These are phyloP conservation scores for Aspergillaceae sp. DNA, from an alignment of 2,329 filamentous ascomycete species.

Conservation along the genomic window DNA sequence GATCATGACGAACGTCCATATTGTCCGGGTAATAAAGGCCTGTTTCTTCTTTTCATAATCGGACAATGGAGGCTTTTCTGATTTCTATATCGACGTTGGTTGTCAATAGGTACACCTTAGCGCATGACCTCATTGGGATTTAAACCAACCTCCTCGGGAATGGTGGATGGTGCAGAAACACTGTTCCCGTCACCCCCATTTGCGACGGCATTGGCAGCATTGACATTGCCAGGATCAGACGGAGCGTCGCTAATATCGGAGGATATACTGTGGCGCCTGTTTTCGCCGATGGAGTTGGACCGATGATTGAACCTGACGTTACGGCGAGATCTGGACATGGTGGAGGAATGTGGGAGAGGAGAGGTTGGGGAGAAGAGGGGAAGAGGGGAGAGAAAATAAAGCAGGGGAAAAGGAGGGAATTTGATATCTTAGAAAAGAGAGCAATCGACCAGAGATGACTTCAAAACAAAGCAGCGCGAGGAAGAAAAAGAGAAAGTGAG, in stretches of 20 bases:
- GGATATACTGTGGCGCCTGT: constrained; percentile 44
- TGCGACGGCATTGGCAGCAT: constrained; percentile 13
- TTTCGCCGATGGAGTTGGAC: constrained; percentile 34
- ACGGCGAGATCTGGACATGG: constrained; percentile 48
- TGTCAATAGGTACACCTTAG: constrained; percentile 2
- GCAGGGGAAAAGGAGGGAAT: background rate
- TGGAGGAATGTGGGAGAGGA: constrained; percentile 9
- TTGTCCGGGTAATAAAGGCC: constrained; percentile 90
- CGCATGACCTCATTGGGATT: background rate
- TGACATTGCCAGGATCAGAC: constrained; percentile 46
- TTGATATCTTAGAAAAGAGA: constrained; percentile 4
- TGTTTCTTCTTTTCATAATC: constrained; percentile 99
- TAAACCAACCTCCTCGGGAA: constrained; percentile 25
- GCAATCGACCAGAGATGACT: constrained; percentile 25
- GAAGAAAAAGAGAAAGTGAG: constrained; percentile 2
- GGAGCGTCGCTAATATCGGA: constrained; percentile 47
- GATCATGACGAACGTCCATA: constrained; percentile 99
- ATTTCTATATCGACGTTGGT: constrained; percentile 8
- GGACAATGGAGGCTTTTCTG: constrained; percentile 39
- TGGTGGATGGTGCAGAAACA: constrained; percentile 24
- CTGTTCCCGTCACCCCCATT: background rate
- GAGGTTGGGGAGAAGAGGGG: constrained; percentile 3
- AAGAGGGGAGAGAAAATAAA: constrained; percentile 1
- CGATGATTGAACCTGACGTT: constrained; percentile 54
- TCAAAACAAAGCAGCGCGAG: constrained; percentile 18